Conservation (phyloP, 371 early-diverging fungal species). For the Lichtheimia ramosa region DNA sequence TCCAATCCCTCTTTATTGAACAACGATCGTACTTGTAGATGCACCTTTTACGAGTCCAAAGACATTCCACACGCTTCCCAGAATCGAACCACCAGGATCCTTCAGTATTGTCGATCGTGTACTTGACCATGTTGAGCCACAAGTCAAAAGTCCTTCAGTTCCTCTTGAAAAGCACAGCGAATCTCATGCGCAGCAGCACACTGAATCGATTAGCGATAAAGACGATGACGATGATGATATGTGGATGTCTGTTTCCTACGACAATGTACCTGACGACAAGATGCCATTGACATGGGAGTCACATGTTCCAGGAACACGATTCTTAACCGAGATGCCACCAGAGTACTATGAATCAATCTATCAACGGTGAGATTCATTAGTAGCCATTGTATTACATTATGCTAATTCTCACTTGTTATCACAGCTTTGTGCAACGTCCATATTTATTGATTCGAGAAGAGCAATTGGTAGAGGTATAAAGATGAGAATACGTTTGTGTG, state of each 20-base stretch:
- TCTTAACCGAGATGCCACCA: conserved; percentile 39
- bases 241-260: neutral
- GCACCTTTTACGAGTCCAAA: too few species aligned
- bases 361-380: conserved; percentile 19
- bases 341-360: conserved; percentile 32
- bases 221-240: neutral
- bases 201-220: too few species aligned
- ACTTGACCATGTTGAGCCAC: too few species aligned
- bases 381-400: neutral
- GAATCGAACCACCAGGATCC: too few species aligned
- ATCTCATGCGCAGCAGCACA: too few species aligned
- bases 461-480: conserved; percentile 20
- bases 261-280: neutral
- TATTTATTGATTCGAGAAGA: conserved; percentile 9
- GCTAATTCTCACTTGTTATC: neutral
- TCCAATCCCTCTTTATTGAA: too few species aligned
- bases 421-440: neutral
- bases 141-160: too few species aligned
- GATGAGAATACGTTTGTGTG: neutral
- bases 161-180: too few species aligned
- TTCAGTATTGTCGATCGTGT: too few species aligned
- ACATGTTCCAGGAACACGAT: conserved; percentile 12
- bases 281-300: conserved; percentile 1
- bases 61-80: too few species aligned
- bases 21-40: too few species aligned